These are phyloP conservation scores for Phoma herbarum DNA, from an alignment of 2,329 filamentous ascomycete genomes.

Conservation along the genomic window DNA sequence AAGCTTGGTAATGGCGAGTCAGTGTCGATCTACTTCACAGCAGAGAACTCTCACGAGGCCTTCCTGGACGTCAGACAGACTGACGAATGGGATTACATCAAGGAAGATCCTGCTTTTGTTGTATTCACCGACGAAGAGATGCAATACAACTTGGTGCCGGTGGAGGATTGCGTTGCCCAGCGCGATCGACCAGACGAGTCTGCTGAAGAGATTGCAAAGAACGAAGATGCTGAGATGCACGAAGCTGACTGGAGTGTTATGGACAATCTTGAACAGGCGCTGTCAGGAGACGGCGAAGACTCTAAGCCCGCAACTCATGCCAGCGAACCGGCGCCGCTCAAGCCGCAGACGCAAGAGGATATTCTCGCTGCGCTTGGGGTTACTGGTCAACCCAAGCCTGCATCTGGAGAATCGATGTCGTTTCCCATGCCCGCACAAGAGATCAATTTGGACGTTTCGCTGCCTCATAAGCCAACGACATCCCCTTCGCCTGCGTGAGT, in stretches of 20 bases:
- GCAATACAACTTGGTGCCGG: slow-evolving; percentile 49
- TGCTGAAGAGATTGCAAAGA: slow-evolving; percentile 30
- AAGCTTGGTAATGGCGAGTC: slow-evolving; percentile 54
- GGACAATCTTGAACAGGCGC: slow-evolving; percentile 52
- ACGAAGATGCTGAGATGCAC: slow-evolving; percentile 46
- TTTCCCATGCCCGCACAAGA: slow-evolving; percentile 24
- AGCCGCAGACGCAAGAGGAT: slow-evolving; percentile 46
- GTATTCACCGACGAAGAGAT: slow-evolving; percentile 55
- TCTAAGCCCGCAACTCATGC: slow-evolving; percentile 11
- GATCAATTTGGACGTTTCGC: slow-evolving; percentile 22
- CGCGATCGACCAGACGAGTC: slow-evolving; percentile 50
- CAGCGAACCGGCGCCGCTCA: slow-evolving; percentile 12
- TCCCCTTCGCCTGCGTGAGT: slow-evolving; percentile 22
- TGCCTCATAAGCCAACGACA: slow-evolving; percentile 31
- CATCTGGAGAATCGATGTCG: slow-evolving; percentile 33
- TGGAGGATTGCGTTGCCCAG: slow-evolving; percentile 55
- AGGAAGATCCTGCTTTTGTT: slow-evolving; percentile 60
- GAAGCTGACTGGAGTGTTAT: slow-evolving; percentile 50
- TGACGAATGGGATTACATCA: slow-evolving; percentile 59
- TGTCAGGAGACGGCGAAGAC: slow-evolving; percentile 36
- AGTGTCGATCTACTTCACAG: slow-evolving; percentile 60
- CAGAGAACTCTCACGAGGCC: slow-evolving; percentile 55
- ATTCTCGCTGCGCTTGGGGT: slow-evolving; percentile 50
- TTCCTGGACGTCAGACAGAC: slow-evolving; percentile 59
- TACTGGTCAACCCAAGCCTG: slow-evolving; percentile 50